Percentiles rank a stretch among this genome's conserved stretches.
Evolutionary conservation across 495 filamentous ascomycete species (phyloP).

Genomic region (Aspergillus heteromorphus): DNA sequence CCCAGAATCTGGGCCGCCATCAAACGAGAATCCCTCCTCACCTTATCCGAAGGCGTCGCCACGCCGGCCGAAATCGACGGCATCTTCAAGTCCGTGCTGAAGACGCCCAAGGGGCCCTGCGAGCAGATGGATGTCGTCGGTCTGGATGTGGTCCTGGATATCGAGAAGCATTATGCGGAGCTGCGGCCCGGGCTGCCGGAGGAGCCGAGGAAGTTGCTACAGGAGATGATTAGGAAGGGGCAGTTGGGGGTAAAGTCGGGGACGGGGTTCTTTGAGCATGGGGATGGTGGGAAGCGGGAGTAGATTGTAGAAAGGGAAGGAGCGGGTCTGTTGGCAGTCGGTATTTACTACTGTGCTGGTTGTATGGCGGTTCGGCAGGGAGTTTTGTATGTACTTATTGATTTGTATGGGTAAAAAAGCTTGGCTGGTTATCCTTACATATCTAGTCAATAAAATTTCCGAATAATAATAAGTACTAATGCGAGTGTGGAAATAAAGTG

Average conservation of each 20-base stretch:
- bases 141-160: constrained; percentile 33
- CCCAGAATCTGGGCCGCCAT: constrained; percentile 39
- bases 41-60: constrained; percentile 27
- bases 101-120: constrained; percentile 32
- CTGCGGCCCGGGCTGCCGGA: constrained; percentile 14
- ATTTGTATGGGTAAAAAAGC: too few relatives aligned
- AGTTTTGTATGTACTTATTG: too few relatives aligned
- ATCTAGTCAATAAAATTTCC: too few relatives aligned
- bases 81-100: constrained; percentile 33
- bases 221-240: constrained; percentile 21
- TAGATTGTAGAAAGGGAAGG: too few relatives aligned
- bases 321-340: too few relatives aligned
- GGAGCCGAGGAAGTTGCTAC: constrained; percentile 20
- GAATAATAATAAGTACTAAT: too few relatives aligned
- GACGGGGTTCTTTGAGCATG: constrained; percentile 29
- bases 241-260: constrained; percentile 28
- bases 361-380: too few relatives aligned
- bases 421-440: too few relatives aligned
- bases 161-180: constrained; percentile 36
- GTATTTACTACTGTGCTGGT: too few relatives aligned
- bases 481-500: too few relatives aligned
- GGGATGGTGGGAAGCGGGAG: too few relatives aligned
- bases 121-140: constrained; percentile 42
- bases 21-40: constrained; percentile 33
- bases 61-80: constrained; percentile 33